Percentiles rank a stretch among this genome's conserved stretches.
Evolutionary conservation across 2,329 filamentous ascomycete species (phyloP).

Genomic region (Monilinia fructicola): DNA sequence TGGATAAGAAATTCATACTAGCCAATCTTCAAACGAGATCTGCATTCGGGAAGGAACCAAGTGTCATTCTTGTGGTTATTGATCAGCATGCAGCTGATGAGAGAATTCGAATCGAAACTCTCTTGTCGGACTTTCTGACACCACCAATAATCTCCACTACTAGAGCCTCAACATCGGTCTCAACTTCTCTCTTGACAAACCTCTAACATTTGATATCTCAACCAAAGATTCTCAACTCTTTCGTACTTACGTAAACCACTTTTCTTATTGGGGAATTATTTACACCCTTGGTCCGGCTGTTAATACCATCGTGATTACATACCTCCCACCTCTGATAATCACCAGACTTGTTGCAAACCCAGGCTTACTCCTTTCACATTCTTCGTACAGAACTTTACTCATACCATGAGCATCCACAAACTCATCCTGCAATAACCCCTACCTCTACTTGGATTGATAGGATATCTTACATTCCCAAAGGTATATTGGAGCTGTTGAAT

Average conservation of each 20-base stretch:
- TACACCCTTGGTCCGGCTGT: slow-evolving; percentile 38
- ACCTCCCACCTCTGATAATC: slow-evolving; percentile 68
- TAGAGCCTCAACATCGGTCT: slow-evolving; percentile 30
- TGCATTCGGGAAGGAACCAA: slow-evolving; percentile 22
- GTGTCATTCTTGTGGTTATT: slow-evolving; percentile 64
- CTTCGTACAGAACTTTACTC: slow-evolving; percentile 74
- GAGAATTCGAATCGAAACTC: slow-evolving; percentile 71
- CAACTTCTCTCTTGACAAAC: slow-evolving; percentile 48
- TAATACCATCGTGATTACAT: slow-evolving; percentile 49
- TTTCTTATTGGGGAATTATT: slow-evolving; percentile 72
- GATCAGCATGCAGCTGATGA: slow-evolving; percentile 97
- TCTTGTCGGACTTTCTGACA: slow-evolving; percentile 60
- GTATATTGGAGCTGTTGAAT: slow-evolving; percentile 74
- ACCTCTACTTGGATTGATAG: slow-evolving; percentile 54
- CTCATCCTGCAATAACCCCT: slow-evolving; percentile 27
- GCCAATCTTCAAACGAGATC: slow-evolving; percentile 46
- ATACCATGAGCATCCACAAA: slow-evolving; percentile 39
- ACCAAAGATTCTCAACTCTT: slow-evolving; percentile 61
- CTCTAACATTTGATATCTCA: slow-evolving; percentile 65
- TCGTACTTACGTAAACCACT: slow-evolving; percentile 51
- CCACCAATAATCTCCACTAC: slow-evolving; percentile 26
- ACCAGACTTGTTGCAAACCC: slow-evolving; percentile 76
- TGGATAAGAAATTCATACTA: slow-evolving; percentile 88
- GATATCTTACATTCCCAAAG: slow-evolving; percentile 69
- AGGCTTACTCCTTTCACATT: slow-evolving; percentile 69